These are phyloP conservation scores for Trichoderma sp. DNA, from an alignment of 2,329 filamentous ascomycete genomes.

Conservation along the genomic window DNA sequence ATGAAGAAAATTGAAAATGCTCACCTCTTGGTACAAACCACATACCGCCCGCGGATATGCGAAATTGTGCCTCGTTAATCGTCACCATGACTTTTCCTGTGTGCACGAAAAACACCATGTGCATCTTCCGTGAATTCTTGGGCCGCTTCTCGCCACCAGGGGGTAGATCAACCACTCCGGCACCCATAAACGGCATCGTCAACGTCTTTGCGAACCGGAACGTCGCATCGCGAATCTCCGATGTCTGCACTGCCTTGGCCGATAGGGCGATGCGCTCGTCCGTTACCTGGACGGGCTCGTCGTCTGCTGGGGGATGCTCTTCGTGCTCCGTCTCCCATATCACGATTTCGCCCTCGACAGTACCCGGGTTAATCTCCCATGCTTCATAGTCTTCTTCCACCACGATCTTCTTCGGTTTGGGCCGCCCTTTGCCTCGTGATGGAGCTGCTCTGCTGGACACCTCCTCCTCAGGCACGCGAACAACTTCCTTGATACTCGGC, in stretches of 20 bases:
- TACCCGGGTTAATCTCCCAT: conserved; percentile 69
- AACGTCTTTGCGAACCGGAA: conserved; percentile 91
- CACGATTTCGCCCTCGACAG: conserved; percentile 61
- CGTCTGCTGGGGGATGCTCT: conserved; percentile 49
- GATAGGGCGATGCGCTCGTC: conserved; percentile 58
- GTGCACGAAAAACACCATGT: conserved; percentile 93
- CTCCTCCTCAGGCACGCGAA: conserved; percentile 65
- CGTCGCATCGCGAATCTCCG: conserved; percentile 60
- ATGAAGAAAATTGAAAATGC: conserved; percentile 31
- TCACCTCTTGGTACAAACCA: conserved; percentile 94
- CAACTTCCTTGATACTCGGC: conserved; percentile 71
- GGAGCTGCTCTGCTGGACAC: conserved; percentile 26
- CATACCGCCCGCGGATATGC: conserved; percentile 81
- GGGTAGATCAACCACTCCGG: conserved; percentile 85
- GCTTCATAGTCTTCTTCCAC: conserved; percentile 59
- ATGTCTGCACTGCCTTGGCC: conserved; percentile 54
- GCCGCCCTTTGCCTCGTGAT: conserved; percentile 27
- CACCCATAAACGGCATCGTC: conserved; percentile 80
- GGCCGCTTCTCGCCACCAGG: conserved; percentile 78
- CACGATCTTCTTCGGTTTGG: conserved; percentile 36
- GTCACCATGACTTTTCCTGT: conserved; percentile 78
- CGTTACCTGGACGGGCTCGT: conserved; percentile 53
- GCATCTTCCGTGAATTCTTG: conserved; percentile 94
- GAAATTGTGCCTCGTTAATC: conserved; percentile 72
- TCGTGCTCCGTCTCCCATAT: conserved; percentile 62